Percentiles rank a stretch among this genome's conserved stretches.
These are phyloP conservation scores for Alternaria triticina DNA, from an alignment of 2,329 filamentous ascomycete species.

Conservation along the genomic window DNA sequence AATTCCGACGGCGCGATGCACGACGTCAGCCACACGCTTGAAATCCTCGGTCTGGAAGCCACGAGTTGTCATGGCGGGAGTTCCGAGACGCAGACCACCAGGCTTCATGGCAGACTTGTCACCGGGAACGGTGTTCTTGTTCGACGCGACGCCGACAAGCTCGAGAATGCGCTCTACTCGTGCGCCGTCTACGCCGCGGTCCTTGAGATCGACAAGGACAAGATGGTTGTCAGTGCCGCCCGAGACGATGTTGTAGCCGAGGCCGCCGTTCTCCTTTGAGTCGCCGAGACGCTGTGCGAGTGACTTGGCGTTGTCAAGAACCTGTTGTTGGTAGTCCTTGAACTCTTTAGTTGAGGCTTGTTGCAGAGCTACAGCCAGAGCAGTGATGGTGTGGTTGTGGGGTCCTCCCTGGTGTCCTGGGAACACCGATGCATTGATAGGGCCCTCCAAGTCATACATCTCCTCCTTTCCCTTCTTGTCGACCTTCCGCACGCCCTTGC, in stretches of 20 bases:
- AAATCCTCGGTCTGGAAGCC: slow-evolving; percentile 94
- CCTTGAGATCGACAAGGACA: slow-evolving; percentile 92
- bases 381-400: slow-evolving; percentile 99
- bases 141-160: slow-evolving; percentile 98
- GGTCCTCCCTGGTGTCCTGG: slow-evolving; percentile 98
- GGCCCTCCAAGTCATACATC: slow-evolving; percentile 91
- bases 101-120: slow-evolving; percentile 97
- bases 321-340: slow-evolving; percentile 90
- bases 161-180: slow-evolving; percentile 95
- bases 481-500: slow-evolving; percentile 89
- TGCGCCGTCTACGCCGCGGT: slow-evolving; percentile 85
- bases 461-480: slow-evolving; percentile 92
- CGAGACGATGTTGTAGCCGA: slow-evolving; percentile 93
- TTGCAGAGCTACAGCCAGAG: slow-evolving; percentile 90
- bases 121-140: slow-evolving; percentile 98
- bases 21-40: slow-evolving; percentile 63
- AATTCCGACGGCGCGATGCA: slow-evolving; percentile 51
- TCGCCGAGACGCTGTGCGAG: slow-evolving; percentile 74
- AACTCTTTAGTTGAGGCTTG: slow-evolving; percentile 92
- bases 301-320: slow-evolving; percentile 91
- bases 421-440: slow-evolving; percentile 99
- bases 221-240: slow-evolving; percentile 98
- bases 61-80: slow-evolving; percentile 95
- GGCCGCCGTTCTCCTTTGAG: slow-evolving; percentile 71
- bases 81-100: slow-evolving; percentile 93